Evolutionary conservation across 352 stramenopile species (phyloP).

Genomic region (Elongisporangium prolatum): DNA sequence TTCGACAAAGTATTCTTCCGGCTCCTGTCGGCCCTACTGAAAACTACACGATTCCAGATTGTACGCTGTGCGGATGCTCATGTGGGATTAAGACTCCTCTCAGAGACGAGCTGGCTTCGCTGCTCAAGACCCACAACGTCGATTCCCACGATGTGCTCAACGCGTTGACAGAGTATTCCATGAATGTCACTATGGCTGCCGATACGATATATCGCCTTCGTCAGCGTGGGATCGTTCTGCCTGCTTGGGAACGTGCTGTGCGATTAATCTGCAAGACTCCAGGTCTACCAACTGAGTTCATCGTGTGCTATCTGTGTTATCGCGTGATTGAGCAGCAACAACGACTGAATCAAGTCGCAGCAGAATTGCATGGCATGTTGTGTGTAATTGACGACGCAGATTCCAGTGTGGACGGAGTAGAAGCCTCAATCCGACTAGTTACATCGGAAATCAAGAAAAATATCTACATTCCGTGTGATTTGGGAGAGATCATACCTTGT

Average conservation of each 20-base stretch:
- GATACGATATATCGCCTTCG: constrained; percentile 64
- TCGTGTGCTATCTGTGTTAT: constrained; percentile 73
- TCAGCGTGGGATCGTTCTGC: constrained; percentile 48
- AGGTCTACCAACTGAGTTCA: constrained; percentile 28
- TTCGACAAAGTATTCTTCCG: constrained; percentile 16
- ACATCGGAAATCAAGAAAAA: background rate
- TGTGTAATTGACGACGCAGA: constrained; percentile 3
- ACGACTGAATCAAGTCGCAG: constrained; percentile 33
- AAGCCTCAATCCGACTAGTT: background rate
- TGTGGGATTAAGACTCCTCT: constrained; percentile 45
- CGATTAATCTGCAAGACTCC: background rate
- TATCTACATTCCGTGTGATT: background rate
- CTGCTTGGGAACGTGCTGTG: constrained; percentile 55
- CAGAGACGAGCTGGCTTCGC: constrained; percentile 27
- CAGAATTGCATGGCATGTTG: constrained; percentile 32
- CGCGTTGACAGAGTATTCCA: constrained; percentile 45
- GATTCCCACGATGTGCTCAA: constrained; percentile 23
- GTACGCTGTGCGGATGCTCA: constrained; percentile 36
- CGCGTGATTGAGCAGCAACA: constrained; percentile 70
- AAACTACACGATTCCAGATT: constrained; percentile 14
- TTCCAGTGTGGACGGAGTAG: background rate
- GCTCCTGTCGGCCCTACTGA: constrained; percentile 5
- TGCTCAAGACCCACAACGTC: constrained; percentile 20
- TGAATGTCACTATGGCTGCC: constrained; percentile 77
- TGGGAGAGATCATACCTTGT: background rate